Conservation (phyloP, 345 rosid species). For the Eucalyptus erythrocorys region DNA sequence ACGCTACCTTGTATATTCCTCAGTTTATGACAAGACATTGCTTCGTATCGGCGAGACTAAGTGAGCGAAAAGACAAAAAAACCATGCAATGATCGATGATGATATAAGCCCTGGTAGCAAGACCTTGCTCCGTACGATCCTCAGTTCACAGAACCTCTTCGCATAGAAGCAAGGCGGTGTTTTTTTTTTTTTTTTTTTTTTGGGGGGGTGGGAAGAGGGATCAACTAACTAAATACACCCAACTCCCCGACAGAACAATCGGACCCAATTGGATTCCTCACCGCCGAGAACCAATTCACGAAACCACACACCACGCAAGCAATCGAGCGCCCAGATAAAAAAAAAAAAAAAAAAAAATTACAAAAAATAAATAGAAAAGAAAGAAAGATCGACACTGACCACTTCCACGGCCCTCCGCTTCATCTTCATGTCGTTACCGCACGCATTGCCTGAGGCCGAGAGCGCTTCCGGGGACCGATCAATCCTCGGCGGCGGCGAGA, state of each 20-base stretch:
- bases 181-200: too few species aligned
- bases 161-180: neutral
- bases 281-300: neutral
- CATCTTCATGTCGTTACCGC: constrained; percentile 62
- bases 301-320: neutral
- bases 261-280: neutral
- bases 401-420: constrained; percentile 70
- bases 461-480: constrained; percentile 28
- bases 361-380: too few species aligned
- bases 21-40: neutral
- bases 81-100: neutral
- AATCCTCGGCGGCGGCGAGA: constrained; percentile 32
- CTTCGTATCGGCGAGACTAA: neutral
- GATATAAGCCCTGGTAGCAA: neutral
- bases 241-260: neutral
- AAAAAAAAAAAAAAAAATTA: too few species aligned
- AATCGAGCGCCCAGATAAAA: neutral
- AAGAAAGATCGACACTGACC: constrained; percentile 25
- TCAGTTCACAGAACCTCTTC: neutral
- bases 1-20: neutral
- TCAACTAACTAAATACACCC: neutral
- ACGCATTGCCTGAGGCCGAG: constrained; percentile 28
- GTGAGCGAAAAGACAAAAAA: neutral
- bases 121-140: neutral
- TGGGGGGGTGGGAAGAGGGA: neutral